phyloP scores from a whole-genome alignment of 306 rosid genomes.

The Ormosia emarginata region DNA sequence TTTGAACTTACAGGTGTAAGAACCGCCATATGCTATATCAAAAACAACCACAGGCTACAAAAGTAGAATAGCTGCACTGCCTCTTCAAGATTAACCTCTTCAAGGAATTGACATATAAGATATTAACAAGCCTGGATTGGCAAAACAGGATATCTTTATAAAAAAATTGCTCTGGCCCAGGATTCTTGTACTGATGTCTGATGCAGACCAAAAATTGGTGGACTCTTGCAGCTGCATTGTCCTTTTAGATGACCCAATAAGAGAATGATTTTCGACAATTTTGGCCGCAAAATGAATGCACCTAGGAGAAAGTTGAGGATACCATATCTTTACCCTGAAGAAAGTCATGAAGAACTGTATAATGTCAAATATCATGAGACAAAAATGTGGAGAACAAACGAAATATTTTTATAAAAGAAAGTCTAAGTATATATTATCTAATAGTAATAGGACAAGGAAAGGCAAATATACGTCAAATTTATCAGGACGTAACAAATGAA shows the following conservation, averaged over 20 bases:
- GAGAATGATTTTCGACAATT: not conserved
- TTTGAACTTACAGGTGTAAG: slow-evolving; percentile 22
- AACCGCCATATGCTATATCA: slow-evolving; percentile 47
- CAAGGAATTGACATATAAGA: slow-evolving; percentile 1
- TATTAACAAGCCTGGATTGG: not conserved
- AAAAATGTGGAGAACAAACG: not conserved
- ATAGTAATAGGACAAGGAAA: not conserved
- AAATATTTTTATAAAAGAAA: not conserved
- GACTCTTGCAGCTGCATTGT: slow-evolving; percentile 1
- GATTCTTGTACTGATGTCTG: slow-evolving; percentile 12
- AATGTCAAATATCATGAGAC: slow-evolving; percentile 18
- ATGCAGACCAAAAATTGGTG: not conserved
- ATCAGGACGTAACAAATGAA: not conserved
- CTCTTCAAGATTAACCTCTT: slow-evolving; percentile 27
- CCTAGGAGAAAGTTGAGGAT: slow-evolving; percentile 7
- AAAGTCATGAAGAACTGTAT: slow-evolving; percentile 17
- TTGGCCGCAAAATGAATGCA: slow-evolving; percentile 13
- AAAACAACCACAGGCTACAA: slow-evolving; percentile 15
- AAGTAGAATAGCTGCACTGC: slow-evolving; percentile 14
- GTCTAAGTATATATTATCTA: not conserved
- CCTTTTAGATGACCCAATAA: slow-evolving; percentile 1
- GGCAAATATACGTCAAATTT: not conserved
- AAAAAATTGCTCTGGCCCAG: not conserved
- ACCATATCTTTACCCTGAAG: slow-evolving; percentile 37
- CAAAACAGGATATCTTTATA: not conserved